Conservation (phyloP, 306 rosid genomes). For the apple (Malus domestica) region ASM211411v1 NC_041799.1:7925501-7926000, state of each 20-base stretch:
- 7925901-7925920: not conserved
- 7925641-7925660: conserved; percentile 44
- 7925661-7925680: conserved; percentile 50
- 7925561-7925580: conserved; percentile 63
- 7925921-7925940: not conserved
- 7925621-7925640: conserved; percentile 57
- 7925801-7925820: not conserved
- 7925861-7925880: not conserved
- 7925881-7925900: not conserved
- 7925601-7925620: conserved; percentile 66
- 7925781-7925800: not conserved
- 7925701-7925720: conserved; percentile 44
- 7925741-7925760: not conserved
- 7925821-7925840: not conserved
- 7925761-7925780: not conserved
- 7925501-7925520: conserved; percentile 69
- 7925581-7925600: conserved; percentile 68
- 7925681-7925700: conserved; percentile 52
- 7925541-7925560: conserved; percentile 59
- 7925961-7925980: conserved; percentile 62
- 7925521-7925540: conserved; percentile 59
- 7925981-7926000: conserved; percentile 57
- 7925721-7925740: not conserved
- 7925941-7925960: not conserved
- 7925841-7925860: not conserved